Evolutionary conservation across 2,329 filamentous ascomycete species (phyloP), one percentile per base, ranked within the genome.

Genomic region (Diaporthe eres): DNA sequence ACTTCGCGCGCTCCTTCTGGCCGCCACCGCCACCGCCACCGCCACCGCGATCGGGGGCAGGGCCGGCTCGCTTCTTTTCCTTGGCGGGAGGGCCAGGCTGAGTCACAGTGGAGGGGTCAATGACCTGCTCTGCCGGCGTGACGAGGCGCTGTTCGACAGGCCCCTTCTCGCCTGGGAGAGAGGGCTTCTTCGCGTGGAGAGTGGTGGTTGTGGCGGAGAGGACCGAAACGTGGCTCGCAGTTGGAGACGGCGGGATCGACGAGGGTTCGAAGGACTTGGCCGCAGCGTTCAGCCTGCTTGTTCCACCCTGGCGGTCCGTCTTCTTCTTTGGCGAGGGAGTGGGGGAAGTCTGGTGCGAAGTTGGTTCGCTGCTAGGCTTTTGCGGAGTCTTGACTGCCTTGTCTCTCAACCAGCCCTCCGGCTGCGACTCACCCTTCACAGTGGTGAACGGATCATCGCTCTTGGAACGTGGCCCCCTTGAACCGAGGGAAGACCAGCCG

Each of bases 231-330:
- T 47, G 60, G 10, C 60, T 70, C 37, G 9, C 17, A 8, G 68
- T 17, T 3, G 72, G 60, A n/a, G 75, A 75, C 2, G 72, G 42
- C 13, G 70, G 51, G 3, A 51, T n/a, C 19, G 72, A 58, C 9
- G 72, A 53, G 12, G 78, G 77, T 2, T 74, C 51, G 25, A 79
- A 80, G 47, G 77, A 63, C 61, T 77, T 71, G 34, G 78, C 79
- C 3, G 71, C 53, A 1, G 79, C 79, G 63, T 79, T 79, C 28
- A 79, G 49, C 22, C 25, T 60, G 37, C 1, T 44, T n/a, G 31
- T 75, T 39, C 34, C 19, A 25, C 37, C 58, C 61, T n/a, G 72
- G 72, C 6, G 53, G 17, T 42, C 37, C 3, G n/a, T 2, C 47
- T 51, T 47, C 51, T 71, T 76, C 28, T 68, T 44, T 7, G 74